These are phyloP conservation scores for Arthrinium puccinioides DNA, from an alignment of 2,329 filamentous ascomycete species.

Conservation along the genomic window DNA sequence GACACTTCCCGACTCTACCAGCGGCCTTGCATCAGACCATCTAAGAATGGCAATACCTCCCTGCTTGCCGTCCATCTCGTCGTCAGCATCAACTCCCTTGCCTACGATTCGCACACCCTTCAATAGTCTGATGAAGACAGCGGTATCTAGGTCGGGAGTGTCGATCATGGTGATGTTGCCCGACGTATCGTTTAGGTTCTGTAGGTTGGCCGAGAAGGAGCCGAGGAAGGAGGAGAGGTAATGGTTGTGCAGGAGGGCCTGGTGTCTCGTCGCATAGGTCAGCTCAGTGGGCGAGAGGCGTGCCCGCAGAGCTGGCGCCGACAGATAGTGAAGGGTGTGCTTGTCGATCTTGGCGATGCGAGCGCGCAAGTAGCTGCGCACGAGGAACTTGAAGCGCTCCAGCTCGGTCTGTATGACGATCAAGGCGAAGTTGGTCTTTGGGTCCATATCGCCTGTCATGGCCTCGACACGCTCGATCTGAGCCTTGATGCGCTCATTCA, in stretches of 20 bases:
- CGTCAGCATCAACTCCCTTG: conserved; percentile 57
- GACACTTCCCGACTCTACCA: conserved; percentile 47
- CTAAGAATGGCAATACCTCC: conserved; percentile 63
- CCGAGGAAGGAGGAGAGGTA: conserved; percentile 79
- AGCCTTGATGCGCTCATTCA: conserved; percentile 62
- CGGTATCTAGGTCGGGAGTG: conserved; percentile 70
- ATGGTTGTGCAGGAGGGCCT: conserved; percentile 75
- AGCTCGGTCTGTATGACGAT: conserved; percentile 96
- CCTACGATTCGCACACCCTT: conserved; percentile 51
- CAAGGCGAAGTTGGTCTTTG: conserved; percentile 84
- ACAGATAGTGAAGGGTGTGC: conserved; percentile 67
- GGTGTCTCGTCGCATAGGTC: conserved; percentile 77
- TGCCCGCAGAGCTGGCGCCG: conserved; percentile 41
- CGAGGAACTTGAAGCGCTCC: conserved; percentile 85
- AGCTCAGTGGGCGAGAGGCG: conserved; percentile 72
- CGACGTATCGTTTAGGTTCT: conserved; percentile 82
- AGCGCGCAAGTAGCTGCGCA: conserved; percentile 74
- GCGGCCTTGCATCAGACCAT: conserved; percentile 64
- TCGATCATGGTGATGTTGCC: conserved; percentile 93
- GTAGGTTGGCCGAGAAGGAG: conserved; percentile 70
- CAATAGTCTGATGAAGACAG: conserved; percentile 76
- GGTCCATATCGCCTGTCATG: conserved; percentile 78
- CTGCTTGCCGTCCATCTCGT: conserved; percentile 47
- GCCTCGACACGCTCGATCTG: conserved; percentile 68
- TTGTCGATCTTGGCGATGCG: conserved; percentile 87